phyloP scores from a whole-genome alignment of 306 rosid genomes.

The Cajanus cajan region DNA sequence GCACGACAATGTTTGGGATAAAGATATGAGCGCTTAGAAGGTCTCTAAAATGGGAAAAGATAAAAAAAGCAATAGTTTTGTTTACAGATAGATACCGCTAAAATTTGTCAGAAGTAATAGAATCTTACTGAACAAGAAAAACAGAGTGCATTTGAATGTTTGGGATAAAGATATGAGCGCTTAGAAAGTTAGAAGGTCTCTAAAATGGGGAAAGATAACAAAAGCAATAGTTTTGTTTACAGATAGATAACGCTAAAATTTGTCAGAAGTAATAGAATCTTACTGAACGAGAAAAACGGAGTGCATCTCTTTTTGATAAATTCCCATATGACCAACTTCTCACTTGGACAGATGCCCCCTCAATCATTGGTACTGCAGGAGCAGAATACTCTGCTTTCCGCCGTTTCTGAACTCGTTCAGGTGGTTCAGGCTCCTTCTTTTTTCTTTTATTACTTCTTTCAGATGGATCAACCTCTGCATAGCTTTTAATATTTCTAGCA shows the following conservation, averaged over 20 bases:
- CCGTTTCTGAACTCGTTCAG: constrained; percentile 74
- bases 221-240: constrained; percentile 1
- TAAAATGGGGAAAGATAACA: neutral
- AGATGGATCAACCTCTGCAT: constrained; percentile 77
- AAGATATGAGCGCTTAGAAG: too few relatives aligned
- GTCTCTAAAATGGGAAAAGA: neutral
- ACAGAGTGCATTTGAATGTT: constrained; percentile 53
- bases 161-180: neutral
- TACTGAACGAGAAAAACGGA: constrained; percentile 89
- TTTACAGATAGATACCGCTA: neutral
- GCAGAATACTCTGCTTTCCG: constrained; percentile 71
- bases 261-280: constrained; percentile 26
- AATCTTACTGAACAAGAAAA: constrained; percentile 86
- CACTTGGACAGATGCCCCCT: constrained; percentile 88
- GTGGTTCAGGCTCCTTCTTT: constrained; percentile 83
- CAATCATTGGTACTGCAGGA: constrained; percentile 81
- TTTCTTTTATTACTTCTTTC: constrained; percentile 85
- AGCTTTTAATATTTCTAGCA: constrained; percentile 87
- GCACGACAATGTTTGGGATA: neutral
- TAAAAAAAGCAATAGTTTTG: constrained; percentile 6
- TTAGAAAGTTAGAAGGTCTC: neutral
- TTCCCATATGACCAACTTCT: constrained; percentile 94
- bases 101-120: neutral
- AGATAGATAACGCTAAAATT: neutral
- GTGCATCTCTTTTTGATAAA: constrained; percentile 85